Evolutionary conservation across 805 yeast genomes (phyloP), one percentile per base, ranked within the genome.

Genomic region (Candida ortonii): DNA sequence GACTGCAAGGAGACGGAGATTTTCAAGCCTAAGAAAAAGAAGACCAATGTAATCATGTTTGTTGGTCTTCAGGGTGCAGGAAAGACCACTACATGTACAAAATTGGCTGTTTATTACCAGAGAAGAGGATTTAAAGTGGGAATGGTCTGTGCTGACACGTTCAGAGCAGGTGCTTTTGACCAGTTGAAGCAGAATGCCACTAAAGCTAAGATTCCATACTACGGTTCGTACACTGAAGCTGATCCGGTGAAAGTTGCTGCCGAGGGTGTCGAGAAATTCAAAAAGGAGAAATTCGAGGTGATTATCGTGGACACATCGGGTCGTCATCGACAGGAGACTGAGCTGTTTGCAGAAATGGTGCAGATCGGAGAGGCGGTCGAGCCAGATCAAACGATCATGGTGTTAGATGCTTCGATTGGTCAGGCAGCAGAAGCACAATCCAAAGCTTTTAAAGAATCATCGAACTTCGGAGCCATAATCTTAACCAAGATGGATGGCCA

Each of bases 21-120:
- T 6, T 90, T 78, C 56, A 84, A 84, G 62, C 97, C 97, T 25
- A 84, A 83, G 66, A 89, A 89, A 68, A 80, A 87, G 50, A 73
- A 75, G 50, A 56, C 78, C 7, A 78, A 83, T 54, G 84, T 90
- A 20, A 83, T 93, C 46, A 93, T 93, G 98, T 84, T 93, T 71
- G 98, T 93, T 39, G 98, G 98, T 57, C 69, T 93, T 41, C 98
- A 93, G 62, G 98, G 98, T 67, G 93, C 97, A 9, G 98, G 98
- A 73, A 93, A 93, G 60, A 93, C 98, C 20, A 93, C 98, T 0
- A 80, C 96, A 2, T 89, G 97, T 77, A 93, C 98, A 2, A 93
- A 93, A 52, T 69, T 90, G 50, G 98, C 98, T 0, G 95, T 87
- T 2, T 89, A 85, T 58, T 93, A 93, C 59, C 90, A 88, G 54